Conservation (phyloP, 2,329 filamentous ascomycete species). For the Penicillium sp. region DNA sequence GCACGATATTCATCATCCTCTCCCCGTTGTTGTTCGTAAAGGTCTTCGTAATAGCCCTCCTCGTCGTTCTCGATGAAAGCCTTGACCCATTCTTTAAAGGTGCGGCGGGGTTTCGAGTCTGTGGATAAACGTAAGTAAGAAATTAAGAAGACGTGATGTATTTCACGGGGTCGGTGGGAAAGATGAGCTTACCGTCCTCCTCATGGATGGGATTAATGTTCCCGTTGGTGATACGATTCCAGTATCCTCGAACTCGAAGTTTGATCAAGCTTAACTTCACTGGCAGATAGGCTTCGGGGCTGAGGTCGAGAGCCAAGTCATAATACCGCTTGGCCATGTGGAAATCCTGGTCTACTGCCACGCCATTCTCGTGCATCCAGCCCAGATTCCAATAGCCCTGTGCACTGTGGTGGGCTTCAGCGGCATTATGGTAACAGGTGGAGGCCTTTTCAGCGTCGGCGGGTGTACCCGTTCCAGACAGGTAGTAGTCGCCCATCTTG, state of each 20-base stretch:
- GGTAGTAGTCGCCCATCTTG: constrained; percentile 98
- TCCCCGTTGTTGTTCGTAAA: constrained; percentile 42
- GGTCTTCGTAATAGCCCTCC: constrained; percentile 64
- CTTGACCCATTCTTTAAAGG: constrained; percentile 79
- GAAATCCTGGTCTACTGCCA: constrained; percentile 91
- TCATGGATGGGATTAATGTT: constrained; percentile 88
- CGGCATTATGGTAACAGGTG: constrained; percentile 86
- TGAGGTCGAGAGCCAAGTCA: constrained; percentile 86
- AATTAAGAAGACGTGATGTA: background rate
- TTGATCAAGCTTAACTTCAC: constrained; percentile 87
- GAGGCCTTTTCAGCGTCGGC: constrained; percentile 80
- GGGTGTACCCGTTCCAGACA: constrained; percentile 72
- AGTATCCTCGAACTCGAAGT: constrained; percentile 79
- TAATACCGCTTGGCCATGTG: constrained; percentile 97
- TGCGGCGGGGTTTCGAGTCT: constrained; percentile 72
- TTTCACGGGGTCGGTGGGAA: constrained; percentile 9
- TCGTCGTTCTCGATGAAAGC: constrained; percentile 76
- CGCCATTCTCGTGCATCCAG: constrained; percentile 99
- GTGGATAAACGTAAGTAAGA: constrained; percentile 22
- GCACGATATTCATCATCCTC: constrained; percentile 34
- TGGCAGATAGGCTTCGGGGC: constrained; percentile 88
- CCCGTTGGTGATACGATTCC: constrained; percentile 92
- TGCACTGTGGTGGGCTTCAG: constrained; percentile 86
- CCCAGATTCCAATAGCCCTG: constrained; percentile 96
- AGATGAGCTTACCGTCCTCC: constrained; percentile 67